Base-by-base conservation (phyloP, 345 rosid species). In the Citropsis articulata region DNA sequence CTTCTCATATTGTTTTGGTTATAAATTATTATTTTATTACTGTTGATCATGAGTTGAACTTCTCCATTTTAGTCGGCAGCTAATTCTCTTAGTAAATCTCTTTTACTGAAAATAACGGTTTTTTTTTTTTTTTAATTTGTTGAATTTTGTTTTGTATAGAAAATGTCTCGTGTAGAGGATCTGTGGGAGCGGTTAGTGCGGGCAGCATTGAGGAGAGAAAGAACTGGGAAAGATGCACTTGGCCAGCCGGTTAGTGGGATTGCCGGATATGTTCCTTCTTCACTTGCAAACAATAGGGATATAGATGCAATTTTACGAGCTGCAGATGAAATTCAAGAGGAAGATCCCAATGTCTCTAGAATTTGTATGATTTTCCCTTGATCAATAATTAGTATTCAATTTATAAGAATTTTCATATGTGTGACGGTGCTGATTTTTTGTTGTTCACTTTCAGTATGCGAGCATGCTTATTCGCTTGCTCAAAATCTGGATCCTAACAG, bases 401-500 rank as follows among this genome's bases (percentile, higher is more conserved):
- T 12, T 5, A 19, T 21, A 68, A 24, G 76, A 33, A 63, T 19
- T 73, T 56, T 38, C 40, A 64, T 72, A 40, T 68, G 79, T 48
- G 67, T 75, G 30, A 68, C 77, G 53, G 31, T 75, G 40, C 69
- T 78, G 24, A 72, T 14, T 60, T 28, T 18, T 79, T 73, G 10
- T 83, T 81, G 25, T 68, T 67, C 71, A 45, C 71, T 42, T 86
- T 88, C 88, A 95, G 99, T 96, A 53, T 96, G 99, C 78, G 99
- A 96, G 84, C 99, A 96, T 84, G 99, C 88, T 70, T 96, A 96
- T 83, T 89, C 97, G 3, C 93, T 94, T 50, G 99, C 99, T 0
- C 99, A 96, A 77, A 92, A 88, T 86, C 90, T 96, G 83, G 99
- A 96, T 81, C 99, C 99, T 35, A 90, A 94, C 73, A 92, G 99